These are phyloP conservation scores for Ceratobasidium sp. DNA, from an alignment of 1,284 basidiomycete species.

Conservation along the genomic window DNA sequence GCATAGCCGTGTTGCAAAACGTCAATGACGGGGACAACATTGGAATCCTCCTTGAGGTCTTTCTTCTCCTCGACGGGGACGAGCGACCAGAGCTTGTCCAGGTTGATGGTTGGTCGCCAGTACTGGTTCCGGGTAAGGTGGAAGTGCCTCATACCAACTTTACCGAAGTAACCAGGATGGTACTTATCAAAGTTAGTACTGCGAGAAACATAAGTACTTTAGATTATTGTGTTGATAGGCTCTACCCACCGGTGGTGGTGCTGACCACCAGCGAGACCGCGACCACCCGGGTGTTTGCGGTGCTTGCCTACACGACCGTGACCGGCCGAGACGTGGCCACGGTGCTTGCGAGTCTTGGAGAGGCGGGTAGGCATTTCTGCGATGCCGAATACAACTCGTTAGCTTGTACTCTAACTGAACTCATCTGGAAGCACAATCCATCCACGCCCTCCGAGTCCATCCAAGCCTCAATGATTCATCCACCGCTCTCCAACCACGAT, in stretches of 20 bases:
- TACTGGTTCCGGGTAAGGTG: conserved; percentile 90
- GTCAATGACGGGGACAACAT: conserved; percentile 91
- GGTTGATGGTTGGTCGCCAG: conserved; percentile 95
- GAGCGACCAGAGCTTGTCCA: conserved; percentile 90
- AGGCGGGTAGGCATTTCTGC: conserved; percentile 86
- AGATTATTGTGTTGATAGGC: background rate
- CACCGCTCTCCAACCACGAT: background rate
- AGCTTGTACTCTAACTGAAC: background rate
- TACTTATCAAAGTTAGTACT: conserved; percentile 92
- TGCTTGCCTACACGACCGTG: conserved; percentile 99
- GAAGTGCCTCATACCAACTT: conserved; percentile 99
- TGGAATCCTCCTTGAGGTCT: conserved; percentile 68
- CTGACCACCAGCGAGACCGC: conserved; percentile 99
- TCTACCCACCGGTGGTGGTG: conserved; percentile 93
- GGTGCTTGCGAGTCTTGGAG: conserved; percentile 97
- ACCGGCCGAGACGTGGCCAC: conserved; percentile 98
- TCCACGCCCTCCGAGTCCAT: background rate
- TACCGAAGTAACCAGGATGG: conserved; percentile 99
- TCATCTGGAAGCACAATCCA: conserved; percentile 1
- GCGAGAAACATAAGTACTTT: conserved; percentile 17
- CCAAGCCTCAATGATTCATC: background rate
- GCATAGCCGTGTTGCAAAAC: conserved; percentile 84
- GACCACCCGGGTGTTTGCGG: conserved; percentile 99
- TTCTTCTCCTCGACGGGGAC: conserved; percentile 80
- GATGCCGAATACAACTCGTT: background rate